A percentile compares a stretch with the other conserved stretches of the same genome.
Conservation (phyloP, 345 rosid genomes). For the Moringa oleifera region DNA sequence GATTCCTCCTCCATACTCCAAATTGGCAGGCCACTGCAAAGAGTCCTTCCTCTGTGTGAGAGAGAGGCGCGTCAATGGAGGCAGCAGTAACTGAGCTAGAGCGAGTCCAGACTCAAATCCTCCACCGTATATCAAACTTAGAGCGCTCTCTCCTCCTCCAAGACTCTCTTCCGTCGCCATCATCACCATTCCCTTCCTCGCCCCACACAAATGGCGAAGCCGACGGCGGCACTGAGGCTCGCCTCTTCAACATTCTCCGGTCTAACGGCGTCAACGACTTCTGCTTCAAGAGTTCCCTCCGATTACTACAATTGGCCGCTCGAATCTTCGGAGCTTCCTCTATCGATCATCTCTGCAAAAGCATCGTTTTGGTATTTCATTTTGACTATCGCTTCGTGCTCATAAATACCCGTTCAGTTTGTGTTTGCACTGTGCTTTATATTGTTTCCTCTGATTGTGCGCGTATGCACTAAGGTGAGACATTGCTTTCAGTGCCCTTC, state of each 20-base stretch:
- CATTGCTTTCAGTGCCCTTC: background rate
- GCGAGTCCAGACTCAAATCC: conserved; percentile 48
- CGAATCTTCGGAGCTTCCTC: conserved; percentile 75
- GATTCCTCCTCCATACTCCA: background rate
- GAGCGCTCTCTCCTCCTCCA: conserved; percentile 36
- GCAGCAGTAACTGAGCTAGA: conserved; percentile 49
- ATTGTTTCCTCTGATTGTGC: background rate
- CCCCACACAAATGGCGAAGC: background rate
- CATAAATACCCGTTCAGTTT: background rate
- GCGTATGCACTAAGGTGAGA: background rate
- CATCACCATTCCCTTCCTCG: conserved; percentile 11
- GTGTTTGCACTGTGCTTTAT: too few relatives aligned
- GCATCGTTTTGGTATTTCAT: conserved; percentile 74
- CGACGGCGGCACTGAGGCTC: conserved; percentile 17
- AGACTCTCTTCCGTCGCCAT: conserved; percentile 16
- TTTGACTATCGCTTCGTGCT: background rate
- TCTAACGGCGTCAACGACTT: conserved; percentile 51
- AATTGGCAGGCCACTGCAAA: background rate
- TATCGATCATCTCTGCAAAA: conserved; percentile 80
- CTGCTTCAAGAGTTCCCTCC: conserved; percentile 48
- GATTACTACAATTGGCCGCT: conserved; percentile 79
- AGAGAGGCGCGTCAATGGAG: conserved; percentile 23
- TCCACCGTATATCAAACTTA: conserved; percentile 44
- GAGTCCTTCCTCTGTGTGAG: too few relatives aligned
- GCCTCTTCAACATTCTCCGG: conserved; percentile 61